Evolutionary conservation across 192 early-diverging fungal genomes (phyloP).

Genomic region (Gaertneriomyces semiglobifer): DNA sequence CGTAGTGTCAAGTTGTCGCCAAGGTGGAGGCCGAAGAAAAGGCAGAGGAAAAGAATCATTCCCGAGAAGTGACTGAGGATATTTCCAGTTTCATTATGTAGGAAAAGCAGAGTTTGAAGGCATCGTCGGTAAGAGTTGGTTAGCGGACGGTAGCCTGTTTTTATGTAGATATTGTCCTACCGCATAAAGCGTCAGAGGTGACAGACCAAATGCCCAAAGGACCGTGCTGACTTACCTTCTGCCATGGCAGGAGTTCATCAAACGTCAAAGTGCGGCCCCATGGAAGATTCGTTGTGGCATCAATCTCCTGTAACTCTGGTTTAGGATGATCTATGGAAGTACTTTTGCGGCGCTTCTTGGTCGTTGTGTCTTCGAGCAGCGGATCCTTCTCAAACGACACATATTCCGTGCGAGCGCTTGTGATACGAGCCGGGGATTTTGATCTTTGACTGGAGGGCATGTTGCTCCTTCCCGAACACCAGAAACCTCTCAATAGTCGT

Average conservation of each 20-base stretch:
- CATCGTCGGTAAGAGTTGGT: slow-evolving; percentile 73
- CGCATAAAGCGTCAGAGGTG: not conserved
- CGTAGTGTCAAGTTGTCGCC: too few relatives aligned
- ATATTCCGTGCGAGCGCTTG: too few relatives aligned
- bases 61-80: slow-evolving; percentile 86
- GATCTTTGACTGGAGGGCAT: too few relatives aligned
- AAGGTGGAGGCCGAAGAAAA: slow-evolving; percentile 37
- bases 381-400: too few relatives aligned
- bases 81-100: slow-evolving; percentile 94
- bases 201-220: not conserved
- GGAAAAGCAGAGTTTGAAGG: slow-evolving; percentile 67
- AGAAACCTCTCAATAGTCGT: too few relatives aligned
- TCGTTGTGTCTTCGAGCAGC: too few relatives aligned
- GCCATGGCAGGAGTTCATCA: slow-evolving; percentile 20
- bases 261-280: slow-evolving; percentile 7
- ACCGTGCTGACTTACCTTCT: slow-evolving; percentile 14
- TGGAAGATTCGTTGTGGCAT: too few relatives aligned
- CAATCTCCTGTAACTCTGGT: too few relatives aligned
- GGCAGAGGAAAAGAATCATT: slow-evolving; percentile 50
- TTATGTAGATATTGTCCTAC: slow-evolving; percentile 75
- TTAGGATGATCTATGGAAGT: too few relatives aligned
- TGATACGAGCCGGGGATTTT: too few relatives aligned
- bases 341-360: too few relatives aligned
- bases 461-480: too few relatives aligned
- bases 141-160: slow-evolving; percentile 74